Evolutionary conservation across 2,329 filamentous ascomycete species (phyloP).

Genomic region (Hortaea werneckii): DNA sequence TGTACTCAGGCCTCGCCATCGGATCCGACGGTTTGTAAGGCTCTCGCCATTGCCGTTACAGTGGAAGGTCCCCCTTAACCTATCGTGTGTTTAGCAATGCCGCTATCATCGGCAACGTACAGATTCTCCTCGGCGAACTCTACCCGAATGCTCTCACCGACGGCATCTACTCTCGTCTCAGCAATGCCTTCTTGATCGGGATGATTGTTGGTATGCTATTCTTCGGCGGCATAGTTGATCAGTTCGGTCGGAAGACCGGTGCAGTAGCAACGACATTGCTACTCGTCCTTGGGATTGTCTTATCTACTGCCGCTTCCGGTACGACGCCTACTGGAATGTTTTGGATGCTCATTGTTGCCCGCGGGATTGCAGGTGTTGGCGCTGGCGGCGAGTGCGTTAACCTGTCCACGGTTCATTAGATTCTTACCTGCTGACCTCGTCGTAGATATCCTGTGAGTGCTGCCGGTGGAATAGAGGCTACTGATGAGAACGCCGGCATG

Average conservation of each 20-base stretch:
- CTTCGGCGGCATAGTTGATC: conserved; percentile 30
- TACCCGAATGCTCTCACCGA: no score
- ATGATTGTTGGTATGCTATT: conserved; percentile 30
- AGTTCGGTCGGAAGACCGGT: conserved; percentile 36
- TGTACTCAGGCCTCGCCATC: no score
- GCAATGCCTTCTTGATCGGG: conserved; percentile 28
- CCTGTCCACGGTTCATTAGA: no score
- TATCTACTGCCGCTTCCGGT: conserved; percentile 30
- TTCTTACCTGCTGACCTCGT: no score
- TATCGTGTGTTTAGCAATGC: no score
- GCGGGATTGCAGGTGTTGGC: conserved; percentile 39
- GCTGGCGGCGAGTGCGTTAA: conserved; percentile 17
- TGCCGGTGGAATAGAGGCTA: background rate
- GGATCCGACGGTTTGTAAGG: no score
- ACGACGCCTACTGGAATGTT: conserved; percentile 42
- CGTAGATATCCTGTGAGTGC: background rate
- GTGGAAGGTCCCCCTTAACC: no score
- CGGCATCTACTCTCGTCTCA: no score
- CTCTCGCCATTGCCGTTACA: no score
- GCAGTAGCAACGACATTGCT: conserved; percentile 37
- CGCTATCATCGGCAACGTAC: no score
- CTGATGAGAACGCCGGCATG: conserved; percentile 8
- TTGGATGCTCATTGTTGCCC: conserved; percentile 43
- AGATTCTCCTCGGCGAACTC: no score
- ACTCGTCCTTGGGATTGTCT: conserved; percentile 37